These are phyloP conservation scores for Russula sp. DNA, from an alignment of 768 basidiomycete genomes.

Conservation along the genomic window DNA sequence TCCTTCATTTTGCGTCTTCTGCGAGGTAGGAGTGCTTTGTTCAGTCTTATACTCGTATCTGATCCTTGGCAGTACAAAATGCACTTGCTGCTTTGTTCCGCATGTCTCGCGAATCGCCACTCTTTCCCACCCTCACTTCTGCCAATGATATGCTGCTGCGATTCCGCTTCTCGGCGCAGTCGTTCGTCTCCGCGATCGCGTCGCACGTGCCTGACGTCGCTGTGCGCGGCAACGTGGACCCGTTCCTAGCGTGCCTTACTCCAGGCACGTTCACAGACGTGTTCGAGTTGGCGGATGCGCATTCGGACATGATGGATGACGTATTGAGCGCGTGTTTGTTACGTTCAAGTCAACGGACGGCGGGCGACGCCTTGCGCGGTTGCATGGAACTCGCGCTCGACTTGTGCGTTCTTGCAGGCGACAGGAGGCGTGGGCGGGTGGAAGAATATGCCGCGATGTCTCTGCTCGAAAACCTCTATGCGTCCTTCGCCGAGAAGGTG, in stretches of 20 bases:
- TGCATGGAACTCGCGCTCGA: constrained; percentile 62
- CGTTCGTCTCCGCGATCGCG: constrained; percentile 62
- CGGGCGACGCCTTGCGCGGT: constrained; percentile 58
- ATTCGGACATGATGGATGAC: constrained; percentile 65
- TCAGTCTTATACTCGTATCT: neutral
- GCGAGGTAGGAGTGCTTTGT: constrained; percentile 48
- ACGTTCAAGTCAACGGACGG: constrained; percentile 57
- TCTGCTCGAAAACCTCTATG: constrained; percentile 47
- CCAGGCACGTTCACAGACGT: constrained; percentile 52
- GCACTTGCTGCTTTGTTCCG: constrained; percentile 61
- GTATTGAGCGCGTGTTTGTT: constrained; percentile 73
- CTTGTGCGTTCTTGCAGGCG: constrained; percentile 59
- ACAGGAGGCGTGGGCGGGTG: constrained; percentile 46
- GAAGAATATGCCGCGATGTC: constrained; percentile 62
- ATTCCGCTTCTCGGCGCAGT: constrained; percentile 68
- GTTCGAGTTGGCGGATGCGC: constrained; percentile 61
- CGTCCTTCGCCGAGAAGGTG: constrained; percentile 51
- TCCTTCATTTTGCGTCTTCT: constrained; percentile 71
- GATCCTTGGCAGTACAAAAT: constrained; percentile 48
- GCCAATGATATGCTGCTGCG: constrained; percentile 52
- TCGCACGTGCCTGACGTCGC: constrained; percentile 77
- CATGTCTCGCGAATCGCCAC: constrained; percentile 45
- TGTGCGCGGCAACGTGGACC: constrained; percentile 69
- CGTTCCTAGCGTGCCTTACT: constrained; percentile 43
- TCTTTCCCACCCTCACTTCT: constrained; percentile 54